Evolutionary conservation across 768 basidiomycete species (phyloP).

Genomic region (Podaxis mareebaensis): DNA sequence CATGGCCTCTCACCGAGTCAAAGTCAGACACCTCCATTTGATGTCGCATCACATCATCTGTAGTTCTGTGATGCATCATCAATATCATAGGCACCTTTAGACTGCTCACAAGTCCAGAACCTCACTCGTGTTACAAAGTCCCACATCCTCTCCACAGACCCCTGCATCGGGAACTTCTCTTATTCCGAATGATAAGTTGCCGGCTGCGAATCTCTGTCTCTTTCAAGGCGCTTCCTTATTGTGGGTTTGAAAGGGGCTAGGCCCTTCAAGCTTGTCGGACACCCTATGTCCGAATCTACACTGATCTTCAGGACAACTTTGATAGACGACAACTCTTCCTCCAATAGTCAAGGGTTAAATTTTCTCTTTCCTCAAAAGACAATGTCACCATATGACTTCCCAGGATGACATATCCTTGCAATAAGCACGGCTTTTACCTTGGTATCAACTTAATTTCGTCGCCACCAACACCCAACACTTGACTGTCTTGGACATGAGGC

Average conservation of each 20-base stretch:
- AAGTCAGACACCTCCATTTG: neutral
- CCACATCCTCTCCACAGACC: neutral
- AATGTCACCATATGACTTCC: neutral
- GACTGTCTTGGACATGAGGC: neutral
- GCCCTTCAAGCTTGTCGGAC: neutral
- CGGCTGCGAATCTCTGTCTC: neutral
- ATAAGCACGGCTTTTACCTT: neutral
- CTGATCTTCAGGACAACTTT: slow-evolving; percentile 2
- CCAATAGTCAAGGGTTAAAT: neutral
- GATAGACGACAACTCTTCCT: neutral
- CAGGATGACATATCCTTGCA: neutral
- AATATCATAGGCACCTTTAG: neutral
- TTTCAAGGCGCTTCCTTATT: neutral
- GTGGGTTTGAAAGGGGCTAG: neutral
- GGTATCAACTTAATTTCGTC: neutral
- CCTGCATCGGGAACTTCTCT: neutral
- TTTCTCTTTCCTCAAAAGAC: neutral
- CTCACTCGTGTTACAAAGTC: neutral
- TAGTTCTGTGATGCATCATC: neutral
- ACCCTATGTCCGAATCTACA: neutral
- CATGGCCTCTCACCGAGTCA: neutral
- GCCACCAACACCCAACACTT: neutral
- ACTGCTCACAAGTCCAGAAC: neutral
- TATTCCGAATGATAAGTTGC: neutral
- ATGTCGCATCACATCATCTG: neutral